Conservation (phyloP, 208 protist species). For the Crithidia acanthocephali region DNA sequence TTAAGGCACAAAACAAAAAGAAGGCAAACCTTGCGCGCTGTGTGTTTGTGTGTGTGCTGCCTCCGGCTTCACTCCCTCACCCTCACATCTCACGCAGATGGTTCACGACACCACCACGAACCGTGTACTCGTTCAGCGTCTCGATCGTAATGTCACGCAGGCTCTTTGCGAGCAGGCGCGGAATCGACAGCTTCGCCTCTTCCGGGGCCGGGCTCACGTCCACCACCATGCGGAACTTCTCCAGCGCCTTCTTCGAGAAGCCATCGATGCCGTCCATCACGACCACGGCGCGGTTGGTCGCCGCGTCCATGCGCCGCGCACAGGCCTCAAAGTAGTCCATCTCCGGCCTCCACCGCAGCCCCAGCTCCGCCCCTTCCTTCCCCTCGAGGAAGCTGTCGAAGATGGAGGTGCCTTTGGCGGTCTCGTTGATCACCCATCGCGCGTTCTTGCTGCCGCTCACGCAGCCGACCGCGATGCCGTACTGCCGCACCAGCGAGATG, state of each 20-base stretch:
- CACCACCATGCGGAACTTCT: slow-evolving; percentile 81
- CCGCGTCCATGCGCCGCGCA: slow-evolving; percentile 66
- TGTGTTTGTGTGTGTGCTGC: background rate
- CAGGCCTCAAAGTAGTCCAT: slow-evolving; percentile 88
- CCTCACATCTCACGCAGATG: slow-evolving; percentile 39
- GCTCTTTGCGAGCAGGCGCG: slow-evolving; percentile 37
- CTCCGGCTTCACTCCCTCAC: background rate
- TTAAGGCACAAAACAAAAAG: background rate
- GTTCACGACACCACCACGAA: slow-evolving; percentile 35
- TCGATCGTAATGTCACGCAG: slow-evolving; percentile 65
- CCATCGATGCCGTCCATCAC: slow-evolving; percentile 82
- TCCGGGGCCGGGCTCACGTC: slow-evolving; percentile 66
- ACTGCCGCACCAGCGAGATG: slow-evolving; percentile 70
- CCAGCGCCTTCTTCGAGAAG: slow-evolving; percentile 76
- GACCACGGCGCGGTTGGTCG: slow-evolving; percentile 66
- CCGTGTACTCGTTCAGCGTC: slow-evolving; percentile 59
- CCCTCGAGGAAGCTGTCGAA: slow-evolving; percentile 84
- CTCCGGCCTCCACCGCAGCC: slow-evolving; percentile 78
- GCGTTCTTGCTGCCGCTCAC: slow-evolving; percentile 88
- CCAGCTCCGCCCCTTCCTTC: slow-evolving; percentile 58
- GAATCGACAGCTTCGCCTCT: slow-evolving; percentile 43
- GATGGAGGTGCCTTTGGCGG: slow-evolving; percentile 53
- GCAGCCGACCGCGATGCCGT: slow-evolving; percentile 82
- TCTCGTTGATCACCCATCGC: slow-evolving; percentile 70
- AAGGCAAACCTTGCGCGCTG: background rate